These are phyloP conservation scores for Coelastrella sp. DNA, from an alignment of 139 green algal species.

Conservation along the genomic window DNA sequence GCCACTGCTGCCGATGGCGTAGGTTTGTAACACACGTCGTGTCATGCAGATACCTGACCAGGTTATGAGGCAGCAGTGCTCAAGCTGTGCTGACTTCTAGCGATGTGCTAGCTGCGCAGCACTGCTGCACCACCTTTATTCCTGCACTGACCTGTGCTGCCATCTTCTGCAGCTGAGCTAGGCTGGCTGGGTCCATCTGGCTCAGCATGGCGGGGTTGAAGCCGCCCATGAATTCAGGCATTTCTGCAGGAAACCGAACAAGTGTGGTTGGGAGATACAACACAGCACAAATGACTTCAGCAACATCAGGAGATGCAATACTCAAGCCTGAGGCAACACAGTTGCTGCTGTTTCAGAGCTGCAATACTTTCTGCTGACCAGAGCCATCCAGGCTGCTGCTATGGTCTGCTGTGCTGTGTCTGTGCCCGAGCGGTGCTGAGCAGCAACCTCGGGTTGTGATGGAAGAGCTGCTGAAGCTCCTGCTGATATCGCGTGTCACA, in stretches of 20 bases:
- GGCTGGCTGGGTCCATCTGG: conserved; percentile 88
- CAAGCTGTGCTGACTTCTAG: not conserved
- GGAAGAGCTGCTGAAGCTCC: no score
- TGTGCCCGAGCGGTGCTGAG: no score
- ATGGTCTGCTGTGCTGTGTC: no score
- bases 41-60: no score
- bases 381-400: no score
- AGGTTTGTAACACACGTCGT: no score
- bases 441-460: no score
- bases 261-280: not conserved
- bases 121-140: no score
- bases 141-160: conserved; percentile 59
- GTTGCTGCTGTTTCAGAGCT: no score
- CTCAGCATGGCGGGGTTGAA: conserved; percentile 77
- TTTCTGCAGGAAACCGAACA: conserved; percentile 61
- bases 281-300: not conserved
- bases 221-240: conserved; percentile 81
- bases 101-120: not conserved
- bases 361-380: no score
- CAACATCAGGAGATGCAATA: not conserved
- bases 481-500: no score
- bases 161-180: conserved; percentile 90
- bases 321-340: not conserved
- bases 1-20: no score
- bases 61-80: not conserved